Evolutionary conservation across 2,329 filamentous ascomycete genomes (phyloP).

Genomic region (Setomelanomma holmii): DNA sequence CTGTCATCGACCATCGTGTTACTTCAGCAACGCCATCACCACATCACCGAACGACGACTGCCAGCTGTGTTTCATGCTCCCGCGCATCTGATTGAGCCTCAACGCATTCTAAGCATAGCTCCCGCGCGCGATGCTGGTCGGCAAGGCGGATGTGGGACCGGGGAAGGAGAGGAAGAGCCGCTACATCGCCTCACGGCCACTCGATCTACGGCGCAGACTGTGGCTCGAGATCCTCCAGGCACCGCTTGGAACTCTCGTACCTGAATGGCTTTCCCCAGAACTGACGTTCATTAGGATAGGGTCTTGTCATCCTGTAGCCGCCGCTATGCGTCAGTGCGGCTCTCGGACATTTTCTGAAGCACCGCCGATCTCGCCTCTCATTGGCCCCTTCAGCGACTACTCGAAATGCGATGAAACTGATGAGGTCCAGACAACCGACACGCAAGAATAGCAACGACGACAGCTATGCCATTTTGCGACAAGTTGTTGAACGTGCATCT

Average conservation of each 20-base stretch:
- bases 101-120: constrained; percentile 45
- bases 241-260: constrained; percentile 15
- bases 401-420: constrained; percentile 47
- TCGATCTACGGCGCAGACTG: constrained; percentile 28
- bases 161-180: constrained; percentile 41
- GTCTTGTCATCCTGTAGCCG: constrained; percentile 43
- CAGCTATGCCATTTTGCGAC: constrained; percentile 27
- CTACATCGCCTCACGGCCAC: constrained; percentile 37
- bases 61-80: constrained; percentile 19
- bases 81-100: constrained; percentile 45
- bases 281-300: constrained; percentile 26
- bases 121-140: constrained; percentile 49
- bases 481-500: constrained; percentile 24
- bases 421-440: constrained; percentile 32
- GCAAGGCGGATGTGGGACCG: constrained; percentile 37
- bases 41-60: constrained; percentile 15
- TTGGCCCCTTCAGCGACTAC: constrained; percentile 49
- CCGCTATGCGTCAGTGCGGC: constrained; percentile 41
- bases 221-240: constrained; percentile 29
- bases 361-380: constrained; percentile 35
- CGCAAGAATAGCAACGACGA: constrained; percentile 45
- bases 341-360: constrained; percentile 45
- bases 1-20: constrained; percentile 29
- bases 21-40: constrained; percentile 34
- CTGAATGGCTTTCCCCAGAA: constrained; percentile 40